phyloP scores from a whole-genome alignment of 1,139 yeast genomes.

The Scheffersomyces illinoinensis region DNA sequence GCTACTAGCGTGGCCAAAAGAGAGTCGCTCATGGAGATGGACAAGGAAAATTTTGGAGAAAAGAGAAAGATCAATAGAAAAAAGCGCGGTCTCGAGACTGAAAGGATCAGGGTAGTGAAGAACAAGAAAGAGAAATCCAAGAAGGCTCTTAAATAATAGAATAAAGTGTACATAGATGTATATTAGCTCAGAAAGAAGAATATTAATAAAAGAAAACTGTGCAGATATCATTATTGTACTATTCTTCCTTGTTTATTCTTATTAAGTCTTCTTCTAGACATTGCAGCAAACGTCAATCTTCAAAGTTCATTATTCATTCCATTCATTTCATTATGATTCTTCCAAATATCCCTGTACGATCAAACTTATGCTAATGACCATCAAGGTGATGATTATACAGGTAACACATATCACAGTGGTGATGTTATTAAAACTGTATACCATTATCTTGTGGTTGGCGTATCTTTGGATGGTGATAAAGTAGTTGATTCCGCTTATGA shows the following conservation, averaged over 20 bases:
- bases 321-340: constrained; percentile 1
- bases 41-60: constrained; percentile 84
- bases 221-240: too few species aligned
- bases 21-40: constrained; percentile 92
- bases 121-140: not conserved
- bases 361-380: constrained; percentile 45
- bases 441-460: constrained; percentile 42
- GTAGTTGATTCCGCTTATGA: constrained; percentile 47
- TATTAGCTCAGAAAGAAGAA: not conserved
- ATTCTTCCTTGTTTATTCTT: too few species aligned
- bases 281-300: not conserved
- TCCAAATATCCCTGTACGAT: constrained; percentile 41
- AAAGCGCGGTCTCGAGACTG: constrained; percentile 29
- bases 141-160: not conserved
- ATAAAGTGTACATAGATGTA: not conserved
- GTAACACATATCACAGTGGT: constrained; percentile 41
- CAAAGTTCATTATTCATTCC: not conserved
- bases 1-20: constrained; percentile 81
- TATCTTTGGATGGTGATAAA: constrained; percentile 47
- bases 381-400: constrained; percentile 39
- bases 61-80: constrained; percentile 55
- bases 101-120: constrained; percentile 8
- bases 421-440: constrained; percentile 38
- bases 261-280: too few species aligned
- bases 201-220: not conserved